Evolutionary conservation across 75 land plant species (phyloP).

Genomic region (Selaginella tamariscina): DNA sequence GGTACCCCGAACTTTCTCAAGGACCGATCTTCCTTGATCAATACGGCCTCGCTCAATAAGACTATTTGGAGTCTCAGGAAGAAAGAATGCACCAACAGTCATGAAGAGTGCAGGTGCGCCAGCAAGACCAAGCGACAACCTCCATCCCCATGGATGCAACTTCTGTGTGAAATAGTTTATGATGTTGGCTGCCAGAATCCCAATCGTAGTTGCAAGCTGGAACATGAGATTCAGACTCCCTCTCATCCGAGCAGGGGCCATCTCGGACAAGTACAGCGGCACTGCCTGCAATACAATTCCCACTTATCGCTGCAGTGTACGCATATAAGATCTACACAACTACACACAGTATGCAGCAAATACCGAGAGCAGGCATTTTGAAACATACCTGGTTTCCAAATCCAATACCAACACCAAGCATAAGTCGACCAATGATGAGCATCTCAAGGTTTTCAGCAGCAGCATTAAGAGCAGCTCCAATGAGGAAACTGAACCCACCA

Average conservation of each 20-base stretch:
- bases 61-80: conserved; percentile 7
- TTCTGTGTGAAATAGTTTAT: background rate
- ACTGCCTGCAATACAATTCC: background rate
- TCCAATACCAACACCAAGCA: conserved; percentile 9
- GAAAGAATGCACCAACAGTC: conserved; percentile 6
- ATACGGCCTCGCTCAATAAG: conserved; percentile 6
- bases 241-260: background rate
- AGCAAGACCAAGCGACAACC: conserved; percentile 48
- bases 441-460: conserved; percentile 10
- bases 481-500: conserved; percentile 35
- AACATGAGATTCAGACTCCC: conserved; percentile 1
- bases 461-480: background rate
- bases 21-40: background rate
- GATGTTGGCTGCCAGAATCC: conserved; percentile 4
- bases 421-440: conserved; percentile 6
- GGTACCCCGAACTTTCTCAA: conserved; percentile 8
- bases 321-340: too few species aligned
- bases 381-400: background rate
- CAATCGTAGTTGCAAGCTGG: background rate
- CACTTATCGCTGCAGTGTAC: background rate
- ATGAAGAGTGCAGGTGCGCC: conserved; percentile 43
- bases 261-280: conserved; percentile 9
- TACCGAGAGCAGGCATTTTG: background rate
- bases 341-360: background rate
- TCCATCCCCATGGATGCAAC: conserved; percentile 41